Base-by-base conservation (phyloP, 306 rosid species). In the Mimosa pudica region DNA sequence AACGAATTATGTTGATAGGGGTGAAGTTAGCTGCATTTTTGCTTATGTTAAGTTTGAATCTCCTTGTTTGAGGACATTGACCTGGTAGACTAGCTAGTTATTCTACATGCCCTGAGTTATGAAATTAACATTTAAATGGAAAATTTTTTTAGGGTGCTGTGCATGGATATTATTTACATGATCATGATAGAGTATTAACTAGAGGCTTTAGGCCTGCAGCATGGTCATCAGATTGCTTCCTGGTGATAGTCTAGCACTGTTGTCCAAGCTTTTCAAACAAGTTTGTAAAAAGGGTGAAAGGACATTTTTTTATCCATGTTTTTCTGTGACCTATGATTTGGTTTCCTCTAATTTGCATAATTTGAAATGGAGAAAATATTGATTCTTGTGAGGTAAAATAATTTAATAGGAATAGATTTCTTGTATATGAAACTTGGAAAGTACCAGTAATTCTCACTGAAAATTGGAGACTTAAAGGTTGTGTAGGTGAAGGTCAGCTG, bases 51-150 rank as follows among this genome's bases (percentile, higher is more conserved):
- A 9, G 36, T 60, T 60, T 20, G 36, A 61, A 61, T 61, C 10
- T 61, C 38, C 17, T 30, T 61, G 38, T 61, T 61, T 30, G 41
- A 10, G 57, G 11, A 6, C 41, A 30, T 62, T 62, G 65, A 58
- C 71, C 14, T 38, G 73, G 65, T 11, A 62, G 65, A 33, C 48
- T 65, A 46, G 57, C 36, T 41, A 51, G 20, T 73, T 35, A 51
- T 61, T 77, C 62, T 65, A 32, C 70, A 51, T 67, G 38, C 48
- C 36, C 51, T 64, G 10, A 18, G 38, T 46, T 61, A 76, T 62
- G 62, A 54, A 51, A 44, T 41, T 10, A 62, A 48, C 63, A 36
- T 45, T 47, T 4, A 30, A 45, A 71, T 63, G 44, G 62, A 75
- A 49, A 18, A 2, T 11, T 48, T 17, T 70, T 55, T 60, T 49